These are phyloP conservation scores for Lagenaria siceraria DNA, from an alignment of 306 rosid species.

Conservation along the genomic window DNA sequence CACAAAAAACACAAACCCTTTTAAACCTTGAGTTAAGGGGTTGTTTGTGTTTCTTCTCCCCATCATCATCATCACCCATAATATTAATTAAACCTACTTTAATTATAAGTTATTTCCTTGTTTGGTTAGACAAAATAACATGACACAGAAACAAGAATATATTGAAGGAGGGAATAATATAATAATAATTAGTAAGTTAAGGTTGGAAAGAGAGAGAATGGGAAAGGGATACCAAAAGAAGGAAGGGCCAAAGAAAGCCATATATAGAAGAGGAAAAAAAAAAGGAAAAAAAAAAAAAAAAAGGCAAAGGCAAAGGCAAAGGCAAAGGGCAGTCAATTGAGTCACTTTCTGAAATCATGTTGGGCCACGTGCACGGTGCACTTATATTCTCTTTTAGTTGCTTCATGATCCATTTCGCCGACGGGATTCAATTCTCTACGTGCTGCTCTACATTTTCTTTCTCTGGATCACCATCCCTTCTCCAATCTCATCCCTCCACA, in stretches of 20 bases:
- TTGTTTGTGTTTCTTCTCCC: neutral
- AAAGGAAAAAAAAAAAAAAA: neutral
- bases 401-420: slow-evolving; percentile 1
- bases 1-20: slow-evolving; percentile 12
- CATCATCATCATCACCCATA: slow-evolving; percentile 5
- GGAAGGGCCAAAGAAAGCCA: neutral
- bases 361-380: slow-evolving; percentile 8
- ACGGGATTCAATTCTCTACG: neutral
- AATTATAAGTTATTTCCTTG: neutral
- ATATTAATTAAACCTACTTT: neutral
- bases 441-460: neutral
- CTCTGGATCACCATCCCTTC: neutral
- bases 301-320: neutral
- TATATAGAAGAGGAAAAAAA: neutral
- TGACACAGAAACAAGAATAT: neutral
- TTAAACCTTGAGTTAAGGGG: slow-evolving; percentile 1
- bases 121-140: neutral
- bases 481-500: neutral
- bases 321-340: neutral
- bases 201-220: neutral
- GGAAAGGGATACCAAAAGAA: neutral
- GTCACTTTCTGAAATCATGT: slow-evolving; percentile 8
- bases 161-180: neutral
- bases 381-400: neutral
- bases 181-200: neutral